These are phyloP conservation scores for Ceratobasidium papillatum DNA, from an alignment of 1,284 basidiomycete species.

Conservation along the genomic window DNA sequence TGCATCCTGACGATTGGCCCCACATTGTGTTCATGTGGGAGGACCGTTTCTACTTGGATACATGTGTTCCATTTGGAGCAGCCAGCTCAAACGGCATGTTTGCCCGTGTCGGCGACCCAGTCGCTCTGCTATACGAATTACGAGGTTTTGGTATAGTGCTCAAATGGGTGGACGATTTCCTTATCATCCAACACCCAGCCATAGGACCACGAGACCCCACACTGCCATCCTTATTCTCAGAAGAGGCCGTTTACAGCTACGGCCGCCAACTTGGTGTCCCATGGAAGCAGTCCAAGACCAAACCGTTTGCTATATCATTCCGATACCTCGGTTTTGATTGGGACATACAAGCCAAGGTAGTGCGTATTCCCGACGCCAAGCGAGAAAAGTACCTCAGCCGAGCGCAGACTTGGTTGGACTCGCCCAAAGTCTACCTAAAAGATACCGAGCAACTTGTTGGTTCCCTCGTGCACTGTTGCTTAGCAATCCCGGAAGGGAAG, in stretches of 20 bases:
- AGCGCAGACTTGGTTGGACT: not conserved
- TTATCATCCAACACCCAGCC: conserved; percentile 51
- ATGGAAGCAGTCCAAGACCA: conserved; percentile 37
- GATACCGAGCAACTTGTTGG: conserved; percentile 9
- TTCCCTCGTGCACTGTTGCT: conserved; percentile 22
- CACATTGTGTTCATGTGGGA: conserved; percentile 48
- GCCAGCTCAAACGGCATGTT: conserved; percentile 50
- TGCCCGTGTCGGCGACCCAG: conserved; percentile 50
- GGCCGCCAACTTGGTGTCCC: conserved; percentile 46
- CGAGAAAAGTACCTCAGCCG: conserved; percentile 8
- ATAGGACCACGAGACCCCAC: not conserved
- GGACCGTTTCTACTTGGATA: conserved; percentile 49
- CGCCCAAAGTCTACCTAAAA: not conserved
- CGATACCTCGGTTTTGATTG: conserved; percentile 20
- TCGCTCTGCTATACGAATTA: conserved; percentile 49
- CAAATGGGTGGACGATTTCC: conserved; percentile 57
- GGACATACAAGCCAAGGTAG: not conserved
- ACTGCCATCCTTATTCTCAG: not conserved
- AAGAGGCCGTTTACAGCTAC: conserved; percentile 56
- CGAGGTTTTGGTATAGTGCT: conserved; percentile 52
- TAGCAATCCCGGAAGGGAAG: not conserved
- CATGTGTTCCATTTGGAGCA: conserved; percentile 51
- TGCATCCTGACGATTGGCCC: conserved; percentile 53
- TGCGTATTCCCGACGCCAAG: conserved; percentile 23
- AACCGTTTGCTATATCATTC: not conserved